Conservation (phyloP, 176 grass and related monocot species). For the Alloteropsis semialata region DNA sequence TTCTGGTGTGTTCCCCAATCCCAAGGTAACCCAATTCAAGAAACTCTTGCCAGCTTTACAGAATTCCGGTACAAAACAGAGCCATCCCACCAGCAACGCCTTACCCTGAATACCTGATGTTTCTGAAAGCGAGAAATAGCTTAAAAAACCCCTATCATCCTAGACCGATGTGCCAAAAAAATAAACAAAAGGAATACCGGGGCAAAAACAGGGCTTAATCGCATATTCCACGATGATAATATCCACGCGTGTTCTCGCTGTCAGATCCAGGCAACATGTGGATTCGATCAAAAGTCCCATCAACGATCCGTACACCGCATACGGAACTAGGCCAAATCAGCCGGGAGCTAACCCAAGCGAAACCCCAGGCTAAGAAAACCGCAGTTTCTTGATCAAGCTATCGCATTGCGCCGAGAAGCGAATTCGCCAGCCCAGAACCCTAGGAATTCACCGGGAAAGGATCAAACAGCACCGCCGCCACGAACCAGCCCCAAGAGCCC, state of each 20-base stretch:
- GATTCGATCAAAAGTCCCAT: neutral
- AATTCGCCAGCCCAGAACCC: neutral
- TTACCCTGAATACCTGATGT: neutral
- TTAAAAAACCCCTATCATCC: neutral
- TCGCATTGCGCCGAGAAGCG: conserved; percentile 23
- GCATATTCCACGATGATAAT: neutral
- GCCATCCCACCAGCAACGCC: neutral
- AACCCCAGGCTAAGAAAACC: neutral
- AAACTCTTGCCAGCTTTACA: neutral
- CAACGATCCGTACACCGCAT: conserved; percentile 2
- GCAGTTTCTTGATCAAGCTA: neutral
- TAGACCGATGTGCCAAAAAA: neutral
- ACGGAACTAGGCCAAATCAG: neutral
- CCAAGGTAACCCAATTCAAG: neutral
- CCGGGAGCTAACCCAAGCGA: neutral
- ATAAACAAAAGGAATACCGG: neutral
- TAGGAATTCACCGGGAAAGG: neutral
- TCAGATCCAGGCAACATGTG: neutral
- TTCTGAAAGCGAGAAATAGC: neutral
- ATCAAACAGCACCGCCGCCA: neutral
- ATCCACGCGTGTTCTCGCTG: neutral
- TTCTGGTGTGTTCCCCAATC: neutral
- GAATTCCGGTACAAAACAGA: neutral
- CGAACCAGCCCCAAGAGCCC: neutral
- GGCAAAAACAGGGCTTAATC: neutral